Conservation (phyloP, 73 alveolate species). For the Tetrahymena malaccensis region DNA sequence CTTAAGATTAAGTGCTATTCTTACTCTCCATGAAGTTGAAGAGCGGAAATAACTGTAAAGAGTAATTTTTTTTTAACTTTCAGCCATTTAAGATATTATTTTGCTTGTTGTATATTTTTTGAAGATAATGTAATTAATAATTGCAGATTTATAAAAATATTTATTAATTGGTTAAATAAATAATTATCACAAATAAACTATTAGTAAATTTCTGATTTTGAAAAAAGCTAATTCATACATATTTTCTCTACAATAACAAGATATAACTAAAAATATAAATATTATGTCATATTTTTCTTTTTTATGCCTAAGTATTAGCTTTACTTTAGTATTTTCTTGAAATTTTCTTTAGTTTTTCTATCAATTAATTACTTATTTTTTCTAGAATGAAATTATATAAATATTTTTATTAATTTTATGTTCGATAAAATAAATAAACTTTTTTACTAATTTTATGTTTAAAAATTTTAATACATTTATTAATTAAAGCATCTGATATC, state of each 20-base stretch:
- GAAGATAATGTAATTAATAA: too few species aligned
- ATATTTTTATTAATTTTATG: too few species aligned
- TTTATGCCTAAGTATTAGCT: not conserved
- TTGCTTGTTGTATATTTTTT: too few species aligned
- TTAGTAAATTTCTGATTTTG: not conserved
- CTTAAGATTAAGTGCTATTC: slow-evolving; percentile 57
- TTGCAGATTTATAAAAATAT: not conserved
- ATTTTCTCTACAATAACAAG: not conserved
- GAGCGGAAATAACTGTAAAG: slow-evolving; percentile 60
- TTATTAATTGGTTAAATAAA: too few species aligned
- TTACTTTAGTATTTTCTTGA: not conserved
- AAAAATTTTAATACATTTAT: too few species aligned
- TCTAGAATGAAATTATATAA: not conserved
- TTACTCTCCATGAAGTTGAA: slow-evolving; percentile 59
- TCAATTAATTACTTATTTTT: too few species aligned
- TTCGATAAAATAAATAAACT: too few species aligned
- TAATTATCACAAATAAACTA: not conserved
- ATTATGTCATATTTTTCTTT: not conserved
- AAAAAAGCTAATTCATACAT: not conserved
- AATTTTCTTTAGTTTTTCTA: not conserved
- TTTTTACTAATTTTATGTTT: too few species aligned
- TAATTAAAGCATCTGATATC: too few species aligned
- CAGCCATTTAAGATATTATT: not conserved
- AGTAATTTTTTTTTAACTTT: not conserved
- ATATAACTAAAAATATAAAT: too few species aligned